Percentiles rank a stretch among this genome's conserved stretches.
phyloP scores from a whole-genome alignment of 176 grass and related monocot species.

The Microstegium vimineum region DNA sequence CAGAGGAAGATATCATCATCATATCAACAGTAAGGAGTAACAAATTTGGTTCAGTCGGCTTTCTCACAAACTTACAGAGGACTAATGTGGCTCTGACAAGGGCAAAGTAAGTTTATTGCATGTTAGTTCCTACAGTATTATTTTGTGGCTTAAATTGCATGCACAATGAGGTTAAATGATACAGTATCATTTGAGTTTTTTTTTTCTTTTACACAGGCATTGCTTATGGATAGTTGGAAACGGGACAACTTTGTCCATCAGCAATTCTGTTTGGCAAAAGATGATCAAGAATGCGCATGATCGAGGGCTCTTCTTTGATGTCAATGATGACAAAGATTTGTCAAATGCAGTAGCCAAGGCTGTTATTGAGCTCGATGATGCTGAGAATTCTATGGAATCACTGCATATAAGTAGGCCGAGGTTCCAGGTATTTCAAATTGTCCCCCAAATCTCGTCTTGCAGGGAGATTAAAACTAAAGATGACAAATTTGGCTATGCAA shows the following conservation, averaged over 20 bases:
- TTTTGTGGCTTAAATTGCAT: neutral
- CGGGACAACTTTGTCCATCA: constrained; percentile 21
- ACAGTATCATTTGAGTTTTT: neutral
- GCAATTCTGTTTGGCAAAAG: constrained; percentile 32
- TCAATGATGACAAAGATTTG: too few species aligned
- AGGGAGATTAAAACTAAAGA: too few species aligned
- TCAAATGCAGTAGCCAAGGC: too few species aligned
- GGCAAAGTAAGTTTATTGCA: constrained; percentile 33
- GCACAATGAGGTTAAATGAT: neutral
- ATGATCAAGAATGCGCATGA: constrained; percentile 17
- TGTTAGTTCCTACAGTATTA: neutral
- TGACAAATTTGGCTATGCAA: too few species aligned
- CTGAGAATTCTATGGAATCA: too few species aligned
- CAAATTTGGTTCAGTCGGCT: constrained; percentile 40
- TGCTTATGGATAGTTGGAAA: constrained; percentile 52
- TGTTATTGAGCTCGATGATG: too few species aligned
- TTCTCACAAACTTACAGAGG: constrained; percentile 40
- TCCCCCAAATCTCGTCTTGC: too few species aligned
- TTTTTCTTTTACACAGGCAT: neutral
- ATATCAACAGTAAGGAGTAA: constrained; percentile 61
- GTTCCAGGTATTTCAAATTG: too few species aligned
- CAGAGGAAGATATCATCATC: constrained; percentile 60
- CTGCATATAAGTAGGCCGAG: too few species aligned
- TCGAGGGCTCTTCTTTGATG: neutral
- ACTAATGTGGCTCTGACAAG: constrained; percentile 62